Evolutionary conservation across 768 basidiomycete genomes (phyloP).

Genomic region (Lentinula detonsa): DNA sequence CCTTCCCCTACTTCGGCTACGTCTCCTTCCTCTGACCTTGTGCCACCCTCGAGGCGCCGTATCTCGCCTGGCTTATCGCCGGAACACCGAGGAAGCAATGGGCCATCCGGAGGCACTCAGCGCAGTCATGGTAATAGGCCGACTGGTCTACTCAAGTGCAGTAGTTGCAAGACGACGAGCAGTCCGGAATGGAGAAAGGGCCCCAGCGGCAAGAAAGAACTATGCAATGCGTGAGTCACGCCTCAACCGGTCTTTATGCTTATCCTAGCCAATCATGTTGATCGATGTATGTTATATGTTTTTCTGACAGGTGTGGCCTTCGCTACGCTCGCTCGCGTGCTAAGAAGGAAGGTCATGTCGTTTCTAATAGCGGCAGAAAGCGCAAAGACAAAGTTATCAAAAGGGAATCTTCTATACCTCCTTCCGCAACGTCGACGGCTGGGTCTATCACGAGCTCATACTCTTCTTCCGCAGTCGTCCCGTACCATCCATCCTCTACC

Average conservation of each 20-base stretch:
- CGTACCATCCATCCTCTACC: conserved; percentile 20
- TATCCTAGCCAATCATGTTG: conserved; percentile 8
- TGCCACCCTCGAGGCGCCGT: conserved; percentile 52
- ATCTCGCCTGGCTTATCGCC: conserved; percentile 17
- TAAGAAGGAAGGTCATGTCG: conserved; percentile 72
- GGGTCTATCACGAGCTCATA: conserved; percentile 1
- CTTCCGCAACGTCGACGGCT: background rate
- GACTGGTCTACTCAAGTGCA: conserved; percentile 64
- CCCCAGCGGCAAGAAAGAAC: conserved; percentile 83
- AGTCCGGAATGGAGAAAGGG: conserved; percentile 94
- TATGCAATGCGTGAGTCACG: conserved; percentile 81
- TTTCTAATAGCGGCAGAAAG: conserved; percentile 40
- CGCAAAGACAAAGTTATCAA: conserved; percentile 53
- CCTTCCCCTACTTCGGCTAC: conserved; percentile 15
- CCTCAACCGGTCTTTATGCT: background rate
- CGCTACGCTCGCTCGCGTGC: conserved; percentile 84
- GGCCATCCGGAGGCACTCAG: conserved; percentile 15
- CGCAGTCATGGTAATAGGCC: conserved; percentile 62
- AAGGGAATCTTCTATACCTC: conserved; percentile 3
- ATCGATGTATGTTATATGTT: conserved; percentile 1
- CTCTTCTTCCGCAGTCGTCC: background rate
- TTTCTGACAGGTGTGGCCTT: conserved; percentile 61
- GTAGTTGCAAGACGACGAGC: conserved; percentile 73
- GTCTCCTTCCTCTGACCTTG: conserved; percentile 32
- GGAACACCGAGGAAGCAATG: background rate